Percentiles rank a stretch among this genome's conserved stretches.
Evolutionary conservation across 208 protist genomes (phyloP).

Genomic region (Trypanosoma avium): DNA sequence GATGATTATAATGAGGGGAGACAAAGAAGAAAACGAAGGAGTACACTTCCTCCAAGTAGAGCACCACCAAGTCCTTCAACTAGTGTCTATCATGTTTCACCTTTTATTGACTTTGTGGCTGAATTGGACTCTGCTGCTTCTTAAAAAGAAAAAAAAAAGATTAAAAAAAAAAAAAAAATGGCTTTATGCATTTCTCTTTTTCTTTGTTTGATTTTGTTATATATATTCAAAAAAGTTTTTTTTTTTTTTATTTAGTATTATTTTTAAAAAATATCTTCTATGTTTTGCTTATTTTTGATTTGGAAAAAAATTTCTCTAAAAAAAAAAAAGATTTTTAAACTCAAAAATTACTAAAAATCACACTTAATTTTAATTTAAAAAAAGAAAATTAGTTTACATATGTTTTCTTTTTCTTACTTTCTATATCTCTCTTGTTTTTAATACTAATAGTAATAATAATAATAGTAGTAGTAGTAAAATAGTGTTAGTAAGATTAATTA

Average conservation of each 20-base stretch:
- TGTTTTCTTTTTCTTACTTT: background rate
- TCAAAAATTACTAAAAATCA: too few species aligned
- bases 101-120: background rate
- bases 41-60: conserved; percentile 3
- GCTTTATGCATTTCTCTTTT: background rate
- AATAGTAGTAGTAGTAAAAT: background rate
- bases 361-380: too few species aligned
- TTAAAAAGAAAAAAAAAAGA: background rate
- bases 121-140: background rate
- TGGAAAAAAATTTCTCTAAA: background rate
- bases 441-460: background rate
- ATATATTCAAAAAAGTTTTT: background rate
- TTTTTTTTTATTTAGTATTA: background rate
- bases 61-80: background rate
- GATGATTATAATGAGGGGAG: too few species aligned
- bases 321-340: background rate
- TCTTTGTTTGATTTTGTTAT: conserved; percentile 2
- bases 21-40: background rate
- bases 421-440: background rate
- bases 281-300: too few species aligned
- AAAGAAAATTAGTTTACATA: too few species aligned
- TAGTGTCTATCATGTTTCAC: background rate
- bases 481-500: background rate
- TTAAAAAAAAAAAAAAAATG: background rate
- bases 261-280: too few species aligned